Evolutionary conservation across 768 basidiomycete species (phyloP).

Genomic region (Cubamyces sp.): DNA sequence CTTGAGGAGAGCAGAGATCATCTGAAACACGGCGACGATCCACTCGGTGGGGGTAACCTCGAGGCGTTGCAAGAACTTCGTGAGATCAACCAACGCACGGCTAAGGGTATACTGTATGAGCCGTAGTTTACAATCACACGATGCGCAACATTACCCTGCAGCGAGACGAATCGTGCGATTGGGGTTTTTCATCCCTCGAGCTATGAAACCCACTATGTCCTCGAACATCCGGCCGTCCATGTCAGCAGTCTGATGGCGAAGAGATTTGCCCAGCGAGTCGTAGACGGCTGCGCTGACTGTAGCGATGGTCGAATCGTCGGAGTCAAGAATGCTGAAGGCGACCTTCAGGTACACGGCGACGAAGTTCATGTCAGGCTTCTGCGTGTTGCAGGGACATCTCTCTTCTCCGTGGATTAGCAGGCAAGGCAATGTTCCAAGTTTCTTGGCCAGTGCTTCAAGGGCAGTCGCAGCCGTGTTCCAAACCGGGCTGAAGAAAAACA

Average conservation of each 20-base stretch:
- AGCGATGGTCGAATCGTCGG: slow-evolving; percentile 46
- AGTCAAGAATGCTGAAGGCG: slow-evolving; percentile 49
- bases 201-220: slow-evolving; percentile 43
- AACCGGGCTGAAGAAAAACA: slow-evolving; percentile 40
- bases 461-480: slow-evolving; percentile 34
- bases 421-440: slow-evolving; percentile 27
- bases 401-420: slow-evolving; percentile 25
- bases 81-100: slow-evolving; percentile 51
- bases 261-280: slow-evolving; percentile 21
- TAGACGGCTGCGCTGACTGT: slow-evolving; percentile 43
- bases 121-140: neutral
- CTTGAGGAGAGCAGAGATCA: slow-evolving; percentile 54
- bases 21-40: slow-evolving; percentile 47
- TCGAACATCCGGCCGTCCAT: slow-evolving; percentile 31
- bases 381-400: slow-evolving; percentile 14
- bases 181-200: slow-evolving; percentile 53
- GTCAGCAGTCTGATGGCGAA: slow-evolving; percentile 28
- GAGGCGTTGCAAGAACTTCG: slow-evolving; percentile 46
- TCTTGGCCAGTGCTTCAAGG: slow-evolving; percentile 40
- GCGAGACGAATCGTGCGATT: slow-evolving; percentile 64
- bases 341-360: slow-evolving; percentile 42
- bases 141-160: slow-evolving; percentile 59
- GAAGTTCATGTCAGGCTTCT: slow-evolving; percentile 20
- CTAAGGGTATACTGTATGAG: slow-evolving; percentile 35
- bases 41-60: slow-evolving; percentile 37